Base-by-base conservation (phyloP, 257 asterid genomes). In the Voacanga thouarsii region DNA sequence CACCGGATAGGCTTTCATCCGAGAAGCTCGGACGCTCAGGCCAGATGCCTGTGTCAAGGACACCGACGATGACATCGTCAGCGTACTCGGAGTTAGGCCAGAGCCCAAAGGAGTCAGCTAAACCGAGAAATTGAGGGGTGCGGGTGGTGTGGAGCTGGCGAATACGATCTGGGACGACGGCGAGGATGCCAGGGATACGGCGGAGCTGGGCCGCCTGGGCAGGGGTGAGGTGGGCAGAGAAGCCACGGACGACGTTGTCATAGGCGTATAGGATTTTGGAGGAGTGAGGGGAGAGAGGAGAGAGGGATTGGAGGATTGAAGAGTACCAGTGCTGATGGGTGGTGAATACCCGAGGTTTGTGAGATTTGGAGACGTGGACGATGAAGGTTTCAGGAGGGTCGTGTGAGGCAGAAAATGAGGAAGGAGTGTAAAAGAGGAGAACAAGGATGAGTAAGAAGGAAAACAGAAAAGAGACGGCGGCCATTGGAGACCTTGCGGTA, bases 1-100 rank as follows among this genome's bases (percentile, higher is more conserved):
- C 88, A 0, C 91, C 81, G 5, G 96, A 83, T 0, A 95, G 86
- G 0, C 91, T 93, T 53, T 85, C 93, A 24, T 90, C 99, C 69
- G 91, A 86, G 87, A 95, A 95, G 80, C 99, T 95, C n/a, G 76
- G 81, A 15, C 97, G 78, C 85, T 95, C 94, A 14, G 98, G 99
- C 97, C 98, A 95, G 78, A 95, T 93, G 4, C 99, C 99, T 3
- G 99, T 95, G 69, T 95, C 99, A 5, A 95, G 87, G 23, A 95
- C 85, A 5, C 98, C 98, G 23, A 95, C 56, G 75, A 93, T 89
- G 47, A 95, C 94, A 74, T 93, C 98, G 41, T 90, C 97, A 0
- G 97, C 98, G 53, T 95, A 95, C 45, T 89, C 89, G 0, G 98
- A 80, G 69, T 93, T 84, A 1, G 98, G 98, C 99, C 99, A 95